Conservation (phyloP, 768 basidiomycete genomes). For the Udeniomyces megalosporus region DNA sequence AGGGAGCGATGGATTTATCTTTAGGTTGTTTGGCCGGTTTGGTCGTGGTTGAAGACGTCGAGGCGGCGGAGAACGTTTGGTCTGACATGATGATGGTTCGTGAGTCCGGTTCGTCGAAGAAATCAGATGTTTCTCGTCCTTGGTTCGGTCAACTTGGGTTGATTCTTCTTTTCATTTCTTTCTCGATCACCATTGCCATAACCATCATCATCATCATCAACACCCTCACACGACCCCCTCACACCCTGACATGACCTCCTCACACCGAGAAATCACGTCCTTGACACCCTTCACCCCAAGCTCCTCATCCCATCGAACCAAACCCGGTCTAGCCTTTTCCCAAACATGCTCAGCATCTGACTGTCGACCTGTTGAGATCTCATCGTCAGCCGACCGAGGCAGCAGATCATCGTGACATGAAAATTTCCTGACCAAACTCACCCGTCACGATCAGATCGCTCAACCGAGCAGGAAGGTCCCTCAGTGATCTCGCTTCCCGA, state of each 20-base stretch:
- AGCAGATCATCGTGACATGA: neutral
- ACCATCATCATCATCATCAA: too few species aligned
- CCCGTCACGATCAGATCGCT: neutral
- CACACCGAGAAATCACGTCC: neutral
- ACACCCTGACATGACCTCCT: neutral
- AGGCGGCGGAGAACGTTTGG: too few species aligned
- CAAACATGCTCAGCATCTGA: neutral
- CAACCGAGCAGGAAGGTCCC: neutral
- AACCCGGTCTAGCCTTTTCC: neutral
- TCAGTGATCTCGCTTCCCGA: too few species aligned
- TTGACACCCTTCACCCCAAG: neutral
- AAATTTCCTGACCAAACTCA: neutral
- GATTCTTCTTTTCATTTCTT: too few species aligned
- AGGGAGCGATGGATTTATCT: neutral
- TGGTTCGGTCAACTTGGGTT: too few species aligned
- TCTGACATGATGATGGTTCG: too few species aligned
- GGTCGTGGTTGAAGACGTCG: too few species aligned
- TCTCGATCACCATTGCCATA: too few species aligned
- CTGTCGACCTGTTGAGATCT: neutral
- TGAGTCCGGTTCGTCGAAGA: too few species aligned
- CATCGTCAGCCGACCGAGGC: neutral
- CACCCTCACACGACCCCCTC: too few species aligned
- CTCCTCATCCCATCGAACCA: neutral
- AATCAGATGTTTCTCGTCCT: too few species aligned
- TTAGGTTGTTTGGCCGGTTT: too few species aligned